These are phyloP conservation scores for Lasiodiplodia theobromae DNA, from an alignment of 2,329 filamentous ascomycete species.

Conservation along the genomic window DNA sequence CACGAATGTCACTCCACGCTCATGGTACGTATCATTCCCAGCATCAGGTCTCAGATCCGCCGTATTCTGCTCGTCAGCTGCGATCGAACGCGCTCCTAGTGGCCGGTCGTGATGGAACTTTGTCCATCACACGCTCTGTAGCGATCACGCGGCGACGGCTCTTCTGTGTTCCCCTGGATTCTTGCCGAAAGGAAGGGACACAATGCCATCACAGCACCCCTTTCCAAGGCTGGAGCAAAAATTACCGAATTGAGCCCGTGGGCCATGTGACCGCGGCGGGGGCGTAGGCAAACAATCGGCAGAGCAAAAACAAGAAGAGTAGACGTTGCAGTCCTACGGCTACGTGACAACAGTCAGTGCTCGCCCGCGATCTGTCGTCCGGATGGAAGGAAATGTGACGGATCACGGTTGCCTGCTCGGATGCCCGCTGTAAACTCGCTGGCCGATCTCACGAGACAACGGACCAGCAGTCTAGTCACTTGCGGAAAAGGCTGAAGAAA, in stretches of 20 bases:
- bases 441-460: not conserved
- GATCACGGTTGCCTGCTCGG: conserved; percentile 12
- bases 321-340: not conserved
- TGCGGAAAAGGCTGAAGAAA: not conserved
- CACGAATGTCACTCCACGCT: conserved; percentile 23
- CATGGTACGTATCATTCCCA: conserved; percentile 18
- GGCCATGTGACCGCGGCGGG: conserved; percentile 10
- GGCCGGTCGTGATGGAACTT: not conserved
- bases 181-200: conserved; percentile 9
- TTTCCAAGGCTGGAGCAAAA: conserved; percentile 10
- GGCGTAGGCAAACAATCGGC: not conserved
- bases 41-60: conserved; percentile 13
- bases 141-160: conserved; percentile 1
- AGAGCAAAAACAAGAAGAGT: not conserved
- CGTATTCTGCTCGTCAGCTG: conserved; percentile 14
- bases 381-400: not conserved
- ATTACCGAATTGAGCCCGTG: conserved; percentile 20
- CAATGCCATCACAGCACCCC: conserved; percentile 8
- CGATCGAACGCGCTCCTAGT: not conserved
- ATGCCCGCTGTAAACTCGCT: not conserved
- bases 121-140: not conserved
- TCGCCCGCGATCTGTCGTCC: not conserved
- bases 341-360: not conserved
- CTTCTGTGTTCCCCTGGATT: conserved; percentile 1
- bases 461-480: not conserved